Percentiles rank a stretch among this genome's conserved stretches.
Conservation (phyloP, 1,284 basidiomycete species). For the Naganishia cerealis region DNA sequence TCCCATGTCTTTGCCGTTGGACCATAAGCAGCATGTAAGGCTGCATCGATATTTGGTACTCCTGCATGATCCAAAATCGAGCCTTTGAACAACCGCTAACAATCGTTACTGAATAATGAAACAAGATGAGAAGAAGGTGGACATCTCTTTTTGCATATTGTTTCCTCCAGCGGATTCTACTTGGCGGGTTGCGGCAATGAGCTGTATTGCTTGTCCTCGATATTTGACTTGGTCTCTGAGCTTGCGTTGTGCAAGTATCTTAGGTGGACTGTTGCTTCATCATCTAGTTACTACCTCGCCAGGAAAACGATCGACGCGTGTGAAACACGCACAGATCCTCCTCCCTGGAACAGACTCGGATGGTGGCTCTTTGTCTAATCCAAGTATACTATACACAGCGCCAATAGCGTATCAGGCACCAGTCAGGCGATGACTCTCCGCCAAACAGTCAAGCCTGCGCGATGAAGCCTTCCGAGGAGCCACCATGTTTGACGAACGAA, state of each 20-base stretch:
- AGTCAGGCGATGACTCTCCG: too few species aligned
- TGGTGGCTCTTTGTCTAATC: neutral
- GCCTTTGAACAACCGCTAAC: conserved; percentile 1
- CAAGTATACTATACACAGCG: too few species aligned
- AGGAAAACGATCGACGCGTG: neutral
- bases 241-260: neutral
- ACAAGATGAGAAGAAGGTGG: neutral
- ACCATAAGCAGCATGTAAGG: neutral
- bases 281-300: neutral
- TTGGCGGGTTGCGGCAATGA: neutral
- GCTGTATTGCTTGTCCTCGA: neutral
- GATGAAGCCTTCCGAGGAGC: neutral
- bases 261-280: neutral
- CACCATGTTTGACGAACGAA: neutral
- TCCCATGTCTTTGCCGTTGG: neutral
- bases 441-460: neutral
- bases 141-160: neutral
- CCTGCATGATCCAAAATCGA: conserved; percentile 2
- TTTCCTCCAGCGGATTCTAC: neutral
- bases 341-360: neutral
- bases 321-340: neutral
- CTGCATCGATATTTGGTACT: neutral
- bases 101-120: neutral
- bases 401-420: too few species aligned
- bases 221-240: too few species aligned